These are phyloP conservation scores for Phytophthora crassamura DNA, from an alignment of 352 stramenopile genomes.

Conservation along the genomic window DNA sequence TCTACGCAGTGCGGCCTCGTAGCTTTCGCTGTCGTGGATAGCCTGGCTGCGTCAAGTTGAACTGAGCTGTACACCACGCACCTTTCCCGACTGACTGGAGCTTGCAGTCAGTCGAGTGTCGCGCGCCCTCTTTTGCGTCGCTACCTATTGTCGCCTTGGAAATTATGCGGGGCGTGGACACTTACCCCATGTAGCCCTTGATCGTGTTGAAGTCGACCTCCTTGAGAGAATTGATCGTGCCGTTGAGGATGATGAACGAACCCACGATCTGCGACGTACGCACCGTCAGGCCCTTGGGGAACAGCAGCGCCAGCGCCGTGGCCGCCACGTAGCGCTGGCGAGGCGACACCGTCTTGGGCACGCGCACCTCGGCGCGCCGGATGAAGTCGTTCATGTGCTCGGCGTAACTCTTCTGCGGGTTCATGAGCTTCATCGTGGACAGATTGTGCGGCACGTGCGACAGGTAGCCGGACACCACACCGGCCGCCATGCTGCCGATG, in stretches of 20 bases:
- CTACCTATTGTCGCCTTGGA: constrained; percentile 34
- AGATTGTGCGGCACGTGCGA: constrained; percentile 96
- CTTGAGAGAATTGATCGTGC: constrained; percentile 92
- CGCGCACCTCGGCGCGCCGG: constrained; percentile 79
- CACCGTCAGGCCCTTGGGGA: constrained; percentile 90
- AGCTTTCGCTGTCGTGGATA: constrained; percentile 22
- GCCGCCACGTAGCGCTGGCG: constrained; percentile 71
- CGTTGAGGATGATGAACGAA: constrained; percentile 95
- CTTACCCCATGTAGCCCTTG: constrained; percentile 49
- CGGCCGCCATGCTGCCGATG: constrained; percentile 86
- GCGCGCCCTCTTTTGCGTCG: constrained; percentile 17
- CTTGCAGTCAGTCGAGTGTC: constrained; percentile 19
- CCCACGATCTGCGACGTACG: constrained; percentile 92
- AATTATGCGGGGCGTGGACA: constrained; percentile 7
- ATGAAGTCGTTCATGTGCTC: constrained; percentile 89
- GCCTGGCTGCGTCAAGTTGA: constrained; percentile 32
- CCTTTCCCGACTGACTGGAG: constrained; percentile 17
- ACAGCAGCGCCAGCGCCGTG: constrained; percentile 80
- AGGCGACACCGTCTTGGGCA: constrained; percentile 78
- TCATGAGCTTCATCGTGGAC: constrained; percentile 95
- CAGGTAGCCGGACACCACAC: constrained; percentile 93
- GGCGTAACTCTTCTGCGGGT: constrained; percentile 89
- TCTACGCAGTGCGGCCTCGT: constrained; percentile 28
- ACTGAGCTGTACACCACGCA: constrained; percentile 37
- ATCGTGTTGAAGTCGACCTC: constrained; percentile 72